Conservation (phyloP, 768 basidiomycete species). For the Boletus reticuloceps region DNA sequence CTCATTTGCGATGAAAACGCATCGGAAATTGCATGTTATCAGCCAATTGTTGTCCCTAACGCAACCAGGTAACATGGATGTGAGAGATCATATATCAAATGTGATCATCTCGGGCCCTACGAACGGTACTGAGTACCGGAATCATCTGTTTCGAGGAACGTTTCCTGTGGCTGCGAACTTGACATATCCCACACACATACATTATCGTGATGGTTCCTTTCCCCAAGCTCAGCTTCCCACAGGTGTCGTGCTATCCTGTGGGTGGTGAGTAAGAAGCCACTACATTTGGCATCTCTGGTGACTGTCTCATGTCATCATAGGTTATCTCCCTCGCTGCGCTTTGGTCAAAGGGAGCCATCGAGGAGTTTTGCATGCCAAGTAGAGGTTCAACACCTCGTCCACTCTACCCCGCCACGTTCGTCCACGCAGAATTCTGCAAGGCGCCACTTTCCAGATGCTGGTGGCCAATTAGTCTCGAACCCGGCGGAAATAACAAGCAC, state of each 20-base stretch:
- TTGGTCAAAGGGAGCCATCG: no score
- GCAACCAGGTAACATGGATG: not conserved
- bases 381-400: not conserved
- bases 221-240: not conserved
- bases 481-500: not conserved
- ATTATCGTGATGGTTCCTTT: not conserved
- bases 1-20: not conserved
- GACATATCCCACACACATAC: no score
- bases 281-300: not conserved
- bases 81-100: not conserved
- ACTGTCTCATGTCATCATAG: no score
- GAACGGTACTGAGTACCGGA: not conserved
- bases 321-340: no score
- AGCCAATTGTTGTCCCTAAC: not conserved
- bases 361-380: not conserved
- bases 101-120: not conserved
- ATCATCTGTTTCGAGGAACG: not conserved
- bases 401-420: no score
- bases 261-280: conserved; percentile 2
- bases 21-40: not conserved
- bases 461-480: not conserved
- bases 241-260: conserved; percentile 4
- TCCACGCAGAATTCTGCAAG: not conserved
- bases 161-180: not conserved
- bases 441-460: not conserved